phyloP scores from a whole-genome alignment of 2,329 filamentous ascomycete genomes.

The Pseudogymnoascus sp. region DNA sequence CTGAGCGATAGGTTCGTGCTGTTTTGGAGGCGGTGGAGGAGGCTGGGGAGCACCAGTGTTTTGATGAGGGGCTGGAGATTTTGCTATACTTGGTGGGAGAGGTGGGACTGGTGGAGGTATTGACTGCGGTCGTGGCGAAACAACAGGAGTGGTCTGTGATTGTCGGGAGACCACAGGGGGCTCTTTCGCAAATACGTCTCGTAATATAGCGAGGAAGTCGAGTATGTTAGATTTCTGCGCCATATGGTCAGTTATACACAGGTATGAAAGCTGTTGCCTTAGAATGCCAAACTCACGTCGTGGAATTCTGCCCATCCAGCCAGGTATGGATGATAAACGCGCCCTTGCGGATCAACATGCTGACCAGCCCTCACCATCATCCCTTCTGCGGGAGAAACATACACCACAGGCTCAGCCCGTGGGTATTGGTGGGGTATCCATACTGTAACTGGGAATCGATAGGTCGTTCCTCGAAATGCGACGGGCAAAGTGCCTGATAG shows the following conservation, averaged over 20 bases:
- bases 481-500: conserved; percentile 87
- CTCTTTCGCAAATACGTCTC: conserved; percentile 87
- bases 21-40: conserved; percentile 29
- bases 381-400: conserved; percentile 77
- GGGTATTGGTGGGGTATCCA: conserved; percentile 94
- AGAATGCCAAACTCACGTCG: conserved; percentile 57
- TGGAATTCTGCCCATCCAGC: conserved; percentile 82
- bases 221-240: conserved; percentile 69
- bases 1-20: conserved; percentile 10
- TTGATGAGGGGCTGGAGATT: conserved; percentile 30
- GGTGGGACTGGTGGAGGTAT: conserved; percentile 64
- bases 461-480: conserved; percentile 76
- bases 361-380: conserved; percentile 91
- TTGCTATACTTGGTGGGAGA: conserved; percentile 55
- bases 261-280: neutral
- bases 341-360: conserved; percentile 87
- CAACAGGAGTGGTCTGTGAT: conserved; percentile 37
- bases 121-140: conserved; percentile 26
- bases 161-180: conserved; percentile 78
- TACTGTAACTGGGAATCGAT: conserved; percentile 83
- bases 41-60: conserved; percentile 21
- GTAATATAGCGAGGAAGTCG: conserved; percentile 74
- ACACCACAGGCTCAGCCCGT: conserved; percentile 73
- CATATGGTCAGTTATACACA: conserved; percentile 20
- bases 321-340: conserved; percentile 92